Evolutionary conservation across 2,329 filamentous ascomycete genomes (phyloP), one percentile per base, ranked within the genome.

Genomic region (Pseudopithomyces chartarum): DNA sequence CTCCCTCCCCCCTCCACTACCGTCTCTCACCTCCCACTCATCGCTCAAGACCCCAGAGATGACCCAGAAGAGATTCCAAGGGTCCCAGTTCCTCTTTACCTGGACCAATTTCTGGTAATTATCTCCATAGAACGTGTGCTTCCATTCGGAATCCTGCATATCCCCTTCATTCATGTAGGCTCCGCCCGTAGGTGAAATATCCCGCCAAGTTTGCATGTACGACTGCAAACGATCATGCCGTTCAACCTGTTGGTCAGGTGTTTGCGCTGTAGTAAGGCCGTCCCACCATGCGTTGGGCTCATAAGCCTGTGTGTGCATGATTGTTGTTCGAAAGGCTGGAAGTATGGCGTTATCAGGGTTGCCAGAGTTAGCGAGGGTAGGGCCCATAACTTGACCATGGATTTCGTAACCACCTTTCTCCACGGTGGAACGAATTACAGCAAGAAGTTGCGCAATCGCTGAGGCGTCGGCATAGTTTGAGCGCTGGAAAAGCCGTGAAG

Each of bases 111-210:
- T 38, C 38, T 29, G 56, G 57, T 72, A 73, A 49, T 71, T 65
- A 1, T 12, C 32, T 26, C 70, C 69, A 42, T 57, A 73, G 42
- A 69, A 71, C 3, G 56, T 61, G 0, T 59, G 29, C 51, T 67
- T 64, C 61, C 62, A 73, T 23, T 55, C 54, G 56, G 59, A 58
- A 44, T 68, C 66, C 61, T 68, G 67, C 55, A 64, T 64, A 60
- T 71, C 67, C 11, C 66, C 68, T 23, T 71, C 70, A 48, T 70
- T 70, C 36, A 68, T 60, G 59, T 71, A 71, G 50, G 58, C 61
- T 39, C 68, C 67, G 33, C 57, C 53, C 6, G 59, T 62, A 0
- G 60, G 61, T 1, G 64, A 64, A 8, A 68, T 56, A 55, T 68
- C 65, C 2, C 66, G 42, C 66, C 66, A 71, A 10, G 6, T 42